Evolutionary conservation across 2,329 filamentous ascomycete genomes (phyloP).

Genomic region (Cryphonectria carpinicola): DNA sequence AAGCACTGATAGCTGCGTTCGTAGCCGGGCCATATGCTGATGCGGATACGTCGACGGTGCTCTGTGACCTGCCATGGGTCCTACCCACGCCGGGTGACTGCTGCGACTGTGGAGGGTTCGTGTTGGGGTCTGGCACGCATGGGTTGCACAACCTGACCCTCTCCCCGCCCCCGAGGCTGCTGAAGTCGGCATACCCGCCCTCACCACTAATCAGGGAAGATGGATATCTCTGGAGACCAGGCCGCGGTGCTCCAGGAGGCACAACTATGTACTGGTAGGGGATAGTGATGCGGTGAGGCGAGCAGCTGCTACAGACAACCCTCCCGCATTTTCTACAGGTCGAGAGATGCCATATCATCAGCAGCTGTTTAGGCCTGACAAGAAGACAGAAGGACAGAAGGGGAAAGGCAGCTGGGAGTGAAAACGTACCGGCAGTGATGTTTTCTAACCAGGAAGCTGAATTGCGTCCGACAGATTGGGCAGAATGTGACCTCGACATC

Average conservation of each 20-base stretch:
- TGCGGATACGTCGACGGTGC: slow-evolving; percentile 39
- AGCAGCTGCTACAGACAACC: slow-evolving; percentile 88
- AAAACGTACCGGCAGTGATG: slow-evolving; percentile 81
- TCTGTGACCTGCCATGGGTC: slow-evolving; percentile 51
- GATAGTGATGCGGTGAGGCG: slow-evolving; percentile 92
- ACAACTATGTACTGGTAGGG: slow-evolving; percentile 91
- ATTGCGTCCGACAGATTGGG: slow-evolving; percentile 79
- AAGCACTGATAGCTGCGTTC: slow-evolving; percentile 42
- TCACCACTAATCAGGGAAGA: slow-evolving; percentile 46
- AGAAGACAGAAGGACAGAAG: background rate
- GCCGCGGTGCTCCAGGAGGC: slow-evolving; percentile 56
- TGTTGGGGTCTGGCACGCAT: slow-evolving; percentile 66
- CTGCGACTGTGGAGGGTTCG: slow-evolving; percentile 51
- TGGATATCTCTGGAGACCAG: slow-evolving; percentile 42
- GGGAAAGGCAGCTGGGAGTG: slow-evolving; percentile 22
- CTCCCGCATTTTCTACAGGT: slow-evolving; percentile 80
- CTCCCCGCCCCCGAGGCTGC: slow-evolving; percentile 56
- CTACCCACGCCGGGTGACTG: slow-evolving; percentile 36
- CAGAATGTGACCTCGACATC: slow-evolving; percentile 82
- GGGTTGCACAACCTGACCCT: slow-evolving; percentile 64
- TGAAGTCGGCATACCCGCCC: slow-evolving; percentile 48
- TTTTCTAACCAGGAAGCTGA: slow-evolving; percentile 84
- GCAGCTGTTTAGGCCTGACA: slow-evolving; percentile 4
- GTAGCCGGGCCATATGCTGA: slow-evolving; percentile 9
- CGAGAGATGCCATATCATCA: slow-evolving; percentile 9